These are phyloP conservation scores for Homolaphlyctis polyrhiza DNA, from an alignment of 371 early-diverging fungal species.

Conservation along the genomic window DNA sequence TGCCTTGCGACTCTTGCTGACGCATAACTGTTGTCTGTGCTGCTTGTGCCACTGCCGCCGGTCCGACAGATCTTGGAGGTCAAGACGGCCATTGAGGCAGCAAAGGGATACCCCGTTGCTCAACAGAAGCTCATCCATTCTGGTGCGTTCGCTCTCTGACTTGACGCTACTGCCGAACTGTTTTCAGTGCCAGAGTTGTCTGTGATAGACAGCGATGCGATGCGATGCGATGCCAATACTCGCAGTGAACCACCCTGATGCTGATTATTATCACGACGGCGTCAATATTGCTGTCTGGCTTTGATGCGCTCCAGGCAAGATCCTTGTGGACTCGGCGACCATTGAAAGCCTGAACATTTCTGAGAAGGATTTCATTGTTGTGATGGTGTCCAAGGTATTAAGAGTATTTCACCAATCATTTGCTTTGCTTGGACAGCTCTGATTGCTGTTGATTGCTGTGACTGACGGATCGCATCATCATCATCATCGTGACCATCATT, in stretches of 20 bases:
- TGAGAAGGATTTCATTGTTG: constrained; percentile 89
- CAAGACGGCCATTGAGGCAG: constrained; percentile 71
- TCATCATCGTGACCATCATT: background rate
- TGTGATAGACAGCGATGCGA: no score
- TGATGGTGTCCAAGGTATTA: constrained; percentile 89
- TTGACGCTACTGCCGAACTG: background rate
- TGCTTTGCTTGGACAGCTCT: no score
- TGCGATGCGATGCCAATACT: no score
- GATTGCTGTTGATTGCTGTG: background rate
- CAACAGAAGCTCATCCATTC: constrained; percentile 85
- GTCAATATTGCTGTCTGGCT: background rate
- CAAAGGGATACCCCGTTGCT: constrained; percentile 62
- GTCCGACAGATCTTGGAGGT: constrained; percentile 38
- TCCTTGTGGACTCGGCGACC: constrained; percentile 74
- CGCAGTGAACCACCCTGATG: no score
- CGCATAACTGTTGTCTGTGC: no score
- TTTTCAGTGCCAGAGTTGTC: background rate
- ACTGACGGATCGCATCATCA: no score
- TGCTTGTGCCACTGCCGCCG: background rate
- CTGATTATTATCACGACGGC: no score
- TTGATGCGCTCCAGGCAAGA: constrained; percentile 65
- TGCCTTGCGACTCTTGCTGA: no score
- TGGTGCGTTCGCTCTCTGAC: constrained; percentile 35
- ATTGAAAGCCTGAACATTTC: constrained; percentile 70
- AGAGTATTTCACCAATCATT: background rate